Evolutionary conservation across 2,329 filamentous ascomycete species (phyloP).

Genomic region (Geosmithia morbida): DNA sequence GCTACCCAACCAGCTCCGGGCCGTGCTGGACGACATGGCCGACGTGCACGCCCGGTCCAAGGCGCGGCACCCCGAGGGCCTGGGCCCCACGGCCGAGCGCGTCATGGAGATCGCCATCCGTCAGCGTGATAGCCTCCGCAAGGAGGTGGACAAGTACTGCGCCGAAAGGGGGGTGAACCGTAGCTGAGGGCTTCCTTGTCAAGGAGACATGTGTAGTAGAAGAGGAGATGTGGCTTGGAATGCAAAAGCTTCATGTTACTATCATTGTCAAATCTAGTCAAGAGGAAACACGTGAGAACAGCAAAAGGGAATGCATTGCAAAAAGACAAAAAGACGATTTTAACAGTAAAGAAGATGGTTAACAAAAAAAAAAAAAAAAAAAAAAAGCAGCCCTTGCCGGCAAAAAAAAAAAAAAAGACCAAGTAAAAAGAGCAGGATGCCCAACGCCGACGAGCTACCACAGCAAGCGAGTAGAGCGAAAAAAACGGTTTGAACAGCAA

Average conservation of each 20-base stretch:
- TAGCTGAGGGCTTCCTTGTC: background rate
- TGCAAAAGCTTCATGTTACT: background rate
- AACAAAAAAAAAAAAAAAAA: background rate
- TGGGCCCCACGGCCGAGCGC: conserved; percentile 32
- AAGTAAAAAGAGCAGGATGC: background rate
- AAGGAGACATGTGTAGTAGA: background rate
- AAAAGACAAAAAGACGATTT: background rate
- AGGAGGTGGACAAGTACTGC: conserved; percentile 67
- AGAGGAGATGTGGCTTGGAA: background rate
- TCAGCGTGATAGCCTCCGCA: conserved; percentile 51
- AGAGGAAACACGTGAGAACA: background rate
- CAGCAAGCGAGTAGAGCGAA: background rate
- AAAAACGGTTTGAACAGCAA: background rate
- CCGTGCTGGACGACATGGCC: conserved; percentile 58
- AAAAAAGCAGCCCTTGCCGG: background rate
- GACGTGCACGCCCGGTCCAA: conserved; percentile 33
- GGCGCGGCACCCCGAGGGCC: conserved; percentile 20
- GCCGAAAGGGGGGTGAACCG: conserved; percentile 36
- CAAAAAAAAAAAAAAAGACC: background rate
- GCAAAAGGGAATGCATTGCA: background rate
- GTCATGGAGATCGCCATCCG: conserved; percentile 54
- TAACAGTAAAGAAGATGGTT: background rate
- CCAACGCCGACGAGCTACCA: background rate
- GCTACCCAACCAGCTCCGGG: conserved; percentile 68
- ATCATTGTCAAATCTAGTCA: background rate